A percentile compares a stretch with the other conserved stretches of the same genome.
These are phyloP conservation scores for Inonotus hispidus DNA, from an alignment of 1,284 basidiomycete genomes.

Conservation along the genomic window DNA sequence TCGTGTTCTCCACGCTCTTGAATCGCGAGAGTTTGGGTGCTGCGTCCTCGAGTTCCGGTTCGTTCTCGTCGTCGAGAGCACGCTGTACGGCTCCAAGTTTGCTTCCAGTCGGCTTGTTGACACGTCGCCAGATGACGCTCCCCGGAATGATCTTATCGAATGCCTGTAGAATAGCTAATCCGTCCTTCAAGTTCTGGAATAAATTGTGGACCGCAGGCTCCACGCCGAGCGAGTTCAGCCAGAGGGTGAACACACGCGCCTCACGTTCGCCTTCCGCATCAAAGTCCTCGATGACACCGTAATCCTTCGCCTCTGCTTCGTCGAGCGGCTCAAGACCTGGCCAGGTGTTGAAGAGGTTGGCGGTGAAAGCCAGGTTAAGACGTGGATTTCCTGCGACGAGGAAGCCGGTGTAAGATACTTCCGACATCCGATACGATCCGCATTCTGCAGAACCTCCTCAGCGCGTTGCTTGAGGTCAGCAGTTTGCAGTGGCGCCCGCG, in stretches of 20 bases:
- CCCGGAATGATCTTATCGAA: constrained; percentile 96
- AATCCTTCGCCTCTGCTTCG: constrained; percentile 81
- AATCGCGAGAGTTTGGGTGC: constrained; percentile 88
- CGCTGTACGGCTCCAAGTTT: constrained; percentile 55
- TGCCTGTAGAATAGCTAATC: constrained; percentile 86
- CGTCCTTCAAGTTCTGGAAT: constrained; percentile 94
- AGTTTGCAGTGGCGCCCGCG: constrained; percentile 88
- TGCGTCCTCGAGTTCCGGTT: constrained; percentile 70
- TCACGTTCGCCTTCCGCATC: constrained; percentile 98
- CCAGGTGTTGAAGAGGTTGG: constrained; percentile 97
- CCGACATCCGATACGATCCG: constrained; percentile 89
- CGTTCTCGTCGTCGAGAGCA: constrained; percentile 48
- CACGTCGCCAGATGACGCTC: constrained; percentile 89
- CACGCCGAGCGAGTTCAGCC: constrained; percentile 96
- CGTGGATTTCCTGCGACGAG: constrained; percentile 96
- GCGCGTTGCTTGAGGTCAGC: constrained; percentile 78
- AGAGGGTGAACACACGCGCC: constrained; percentile 95
- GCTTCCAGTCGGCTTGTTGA: constrained; percentile 66
- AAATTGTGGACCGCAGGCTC: constrained; percentile 96
- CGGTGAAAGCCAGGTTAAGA: constrained; percentile 97
- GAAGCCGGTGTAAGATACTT: constrained; percentile 94
- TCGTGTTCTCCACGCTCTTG: constrained; percentile 98
- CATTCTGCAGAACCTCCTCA: constrained; percentile 91
- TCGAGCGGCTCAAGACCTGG: constrained; percentile 91
- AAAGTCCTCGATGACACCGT: constrained; percentile 91